Conservation (phyloP, 2,329 filamentous ascomycete genomes). For the Aspergillus thermomutatus region DNA sequence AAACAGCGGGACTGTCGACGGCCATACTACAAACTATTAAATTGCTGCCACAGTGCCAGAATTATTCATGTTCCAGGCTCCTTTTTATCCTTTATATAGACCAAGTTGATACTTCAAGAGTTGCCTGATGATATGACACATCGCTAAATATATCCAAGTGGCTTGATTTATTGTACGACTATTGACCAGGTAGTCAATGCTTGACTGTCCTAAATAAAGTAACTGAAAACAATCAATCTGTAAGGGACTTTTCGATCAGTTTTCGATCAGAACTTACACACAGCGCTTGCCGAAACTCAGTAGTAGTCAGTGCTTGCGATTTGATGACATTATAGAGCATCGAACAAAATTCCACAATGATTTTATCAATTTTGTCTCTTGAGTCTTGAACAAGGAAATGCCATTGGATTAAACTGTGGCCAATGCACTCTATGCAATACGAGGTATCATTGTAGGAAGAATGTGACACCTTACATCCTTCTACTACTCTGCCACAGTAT, state of each 20-base stretch:
- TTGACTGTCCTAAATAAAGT: not conserved
- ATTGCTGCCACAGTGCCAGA: not conserved
- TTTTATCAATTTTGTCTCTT: not conserved
- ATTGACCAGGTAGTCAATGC: not conserved
- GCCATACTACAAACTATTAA: not conserved
- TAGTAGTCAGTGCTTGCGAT: not conserved
- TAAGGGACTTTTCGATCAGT: not conserved
- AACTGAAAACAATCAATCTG: not conserved
- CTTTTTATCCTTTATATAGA: not conserved
- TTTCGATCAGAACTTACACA: too few species aligned
- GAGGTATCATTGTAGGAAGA: not conserved
- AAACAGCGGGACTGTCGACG: not conserved
- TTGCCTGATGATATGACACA: not conserved
- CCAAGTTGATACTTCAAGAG: not conserved
- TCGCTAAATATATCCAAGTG: not conserved
- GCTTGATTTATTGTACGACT: not conserved
- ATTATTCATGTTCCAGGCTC: not conserved
- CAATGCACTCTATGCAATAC: not conserved
- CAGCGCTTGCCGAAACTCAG: not conserved
- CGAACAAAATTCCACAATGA: not conserved
- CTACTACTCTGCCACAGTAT: too few species aligned
- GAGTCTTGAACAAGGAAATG: not conserved
- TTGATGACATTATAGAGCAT: too few species aligned
- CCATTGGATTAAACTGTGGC: not conserved
- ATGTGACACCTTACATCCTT: not conserved